Evolutionary conservation across 2,329 filamentous ascomycete genomes (phyloP), one percentile per base, ranked within the genome.

Genomic region (Venturia pyrina): DNA sequence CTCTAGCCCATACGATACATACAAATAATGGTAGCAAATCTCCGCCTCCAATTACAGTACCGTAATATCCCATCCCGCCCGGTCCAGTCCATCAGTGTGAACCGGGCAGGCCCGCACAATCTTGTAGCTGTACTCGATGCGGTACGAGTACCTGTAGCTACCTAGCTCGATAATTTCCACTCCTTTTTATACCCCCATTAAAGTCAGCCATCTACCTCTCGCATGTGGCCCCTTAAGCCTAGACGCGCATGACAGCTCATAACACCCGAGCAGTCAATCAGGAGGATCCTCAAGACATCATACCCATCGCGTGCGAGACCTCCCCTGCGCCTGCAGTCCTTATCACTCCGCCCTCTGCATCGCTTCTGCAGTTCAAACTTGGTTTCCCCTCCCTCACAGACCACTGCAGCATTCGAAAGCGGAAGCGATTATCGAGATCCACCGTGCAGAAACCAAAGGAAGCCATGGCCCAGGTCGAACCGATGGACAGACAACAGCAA

Each of bases 91-190:
- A 53, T 15, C 46, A 11, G 48, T 28, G 28, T 53, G 21, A 53
- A 53, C 48, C 48, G 28, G 48, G 48, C 48, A 53, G 48, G 48
- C 48, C 48, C 48, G 21, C 48, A 28, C 24, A 28, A n/a, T n/a
- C 17, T 11, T n/a, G 53, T 59, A 32, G 28, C 28, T 59, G 53
- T 59, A 37, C 28, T 59, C 32, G 53, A 53, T 53, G 48, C 48
- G 21, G 48, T 53, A 24, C 48, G n/a, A n/a, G n/a, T n/a, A n/a
- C n/a, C n/a, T n/a, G n/a, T n/a, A n/a, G n/a, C n/a, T n/a, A n/a
- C n/a, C n/a, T 53, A 56, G 50, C 28, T 37, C 53, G n/a, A 59
- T 37, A 19, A 59, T 59, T 15, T 59, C 53, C 53, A 59, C 53
- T 59, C 53, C 53, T 37, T 59, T 37, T 59, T 37, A 34, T 40